Evolutionary conservation across 2,329 filamentous ascomycete species (phyloP).

Genomic region (Aspergillus quadrilineatus): DNA sequence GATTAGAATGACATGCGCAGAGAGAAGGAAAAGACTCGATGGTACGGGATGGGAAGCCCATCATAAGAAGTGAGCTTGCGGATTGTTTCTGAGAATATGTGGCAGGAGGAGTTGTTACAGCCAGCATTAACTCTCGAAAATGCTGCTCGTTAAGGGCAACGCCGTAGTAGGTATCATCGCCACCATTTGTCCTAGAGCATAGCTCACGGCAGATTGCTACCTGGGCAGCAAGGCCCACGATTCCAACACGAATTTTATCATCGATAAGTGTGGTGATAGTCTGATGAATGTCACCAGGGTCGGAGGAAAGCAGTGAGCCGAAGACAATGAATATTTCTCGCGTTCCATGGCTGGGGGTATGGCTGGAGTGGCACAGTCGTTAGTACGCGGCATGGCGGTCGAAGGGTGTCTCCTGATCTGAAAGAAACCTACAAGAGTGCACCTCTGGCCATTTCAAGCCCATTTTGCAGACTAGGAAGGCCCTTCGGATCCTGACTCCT

Average conservation of each 20-base stretch:
- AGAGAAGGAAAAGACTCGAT: constrained; percentile 71
- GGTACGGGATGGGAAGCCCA: constrained; percentile 91
- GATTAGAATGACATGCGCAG: constrained; percentile 86
- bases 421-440: constrained; percentile 67
- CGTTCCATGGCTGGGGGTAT: constrained; percentile 90
- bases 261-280: constrained; percentile 76
- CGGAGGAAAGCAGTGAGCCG: constrained; percentile 83
- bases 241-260: constrained; percentile 81
- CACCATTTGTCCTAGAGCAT: constrained; percentile 80
- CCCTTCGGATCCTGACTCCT: constrained; percentile 68
- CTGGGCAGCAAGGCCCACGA: constrained; percentile 88
- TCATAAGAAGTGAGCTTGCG: constrained; percentile 72
- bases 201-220: constrained; percentile 90
- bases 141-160: constrained; percentile 85
- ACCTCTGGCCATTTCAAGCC: constrained; percentile 89
- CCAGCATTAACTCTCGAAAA: constrained; percentile 84
- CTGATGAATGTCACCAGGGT: constrained; percentile 92
- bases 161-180: constrained; percentile 69
- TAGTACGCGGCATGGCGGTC: background rate
- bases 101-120: constrained; percentile 83
- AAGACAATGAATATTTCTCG: constrained; percentile 89
- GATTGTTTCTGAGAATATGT: constrained; percentile 61
- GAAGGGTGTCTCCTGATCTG: background rate
- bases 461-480: constrained; percentile 84
- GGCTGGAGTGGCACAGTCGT: constrained; percentile 49